These are phyloP conservation scores for Balakata baccata DNA, from an alignment of 345 rosid genomes.

Conservation along the genomic window DNA sequence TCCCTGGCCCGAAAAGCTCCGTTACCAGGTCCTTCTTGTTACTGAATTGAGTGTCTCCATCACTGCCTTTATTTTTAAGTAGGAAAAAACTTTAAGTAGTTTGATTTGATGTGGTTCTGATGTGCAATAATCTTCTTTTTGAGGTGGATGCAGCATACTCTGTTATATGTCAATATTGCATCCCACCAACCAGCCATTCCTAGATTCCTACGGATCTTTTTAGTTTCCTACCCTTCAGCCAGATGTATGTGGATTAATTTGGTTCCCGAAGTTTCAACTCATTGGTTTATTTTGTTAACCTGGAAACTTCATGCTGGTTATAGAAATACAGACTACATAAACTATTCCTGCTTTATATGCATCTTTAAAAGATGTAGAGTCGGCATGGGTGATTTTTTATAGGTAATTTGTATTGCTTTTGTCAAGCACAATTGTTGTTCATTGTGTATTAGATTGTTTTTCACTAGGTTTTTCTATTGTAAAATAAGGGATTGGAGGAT, in stretches of 20 bases:
- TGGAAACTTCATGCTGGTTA: neutral
- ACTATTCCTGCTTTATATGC: neutral
- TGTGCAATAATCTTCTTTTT: neutral
- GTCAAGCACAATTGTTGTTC: neutral
- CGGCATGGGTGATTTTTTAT: neutral
- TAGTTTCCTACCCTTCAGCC: neutral
- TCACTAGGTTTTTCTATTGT: neutral
- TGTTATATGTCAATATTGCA: too few relatives aligned
- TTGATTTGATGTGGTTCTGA: neutral
- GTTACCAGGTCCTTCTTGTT: conserved; percentile 58
- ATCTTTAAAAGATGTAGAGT: neutral
- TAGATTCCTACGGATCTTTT: neutral
- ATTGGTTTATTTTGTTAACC: neutral
- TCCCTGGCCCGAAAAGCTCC: conserved; percentile 78
- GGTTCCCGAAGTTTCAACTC: neutral
- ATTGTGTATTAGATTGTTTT: neutral
- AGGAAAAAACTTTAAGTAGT: neutral
- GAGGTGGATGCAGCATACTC: too few relatives aligned
- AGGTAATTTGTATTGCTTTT: neutral
- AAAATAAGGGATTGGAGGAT: neutral
- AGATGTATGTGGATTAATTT: neutral
- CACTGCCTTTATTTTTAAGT: neutral
- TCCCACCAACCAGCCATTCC: neutral
- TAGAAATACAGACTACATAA: neutral
- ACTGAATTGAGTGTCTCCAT: neutral